Base-by-base conservation (phyloP, 495 filamentous ascomycete genomes). In the Podospora fimiseda region DNA sequence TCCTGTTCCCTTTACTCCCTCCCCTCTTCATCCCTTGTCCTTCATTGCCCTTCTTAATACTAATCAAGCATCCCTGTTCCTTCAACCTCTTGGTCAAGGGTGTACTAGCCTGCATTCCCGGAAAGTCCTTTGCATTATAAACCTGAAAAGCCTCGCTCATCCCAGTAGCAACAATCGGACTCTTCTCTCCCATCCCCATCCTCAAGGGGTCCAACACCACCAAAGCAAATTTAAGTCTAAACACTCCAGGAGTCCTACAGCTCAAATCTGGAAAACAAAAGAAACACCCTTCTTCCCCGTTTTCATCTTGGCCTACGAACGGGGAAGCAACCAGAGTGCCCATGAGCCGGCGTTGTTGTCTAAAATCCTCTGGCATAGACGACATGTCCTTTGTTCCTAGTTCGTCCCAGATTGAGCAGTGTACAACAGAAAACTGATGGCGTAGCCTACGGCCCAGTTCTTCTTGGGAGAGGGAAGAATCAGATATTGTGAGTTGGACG, bases 261-360 rank as follows among this genome's bases (percentile, higher is more conserved):
- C 89, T 95, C 4, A 98, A 80, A 65, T 98, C 93, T 0, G 90
- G 87, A 63, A 98, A 98, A 56, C 89, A 89, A 70, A 96, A 98
- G 72, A 97, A 98, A 65, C 83, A 87, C 4, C 86, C 85, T 45
- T 87, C 81, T 48, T 81, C 62, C 48, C 79, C 76, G 50, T 80
- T 72, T 65, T 86, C 83, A 61, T 87, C 81, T 18, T 76, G 68
- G 19, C 85, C 80, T 22, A 89, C 75, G 63, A 92, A 85, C 50
- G 91, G 79, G 30, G 82, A 80, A 54, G 89, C 74, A 48, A 90
- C 88, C 19, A 91, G 67, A 11, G 86, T 88, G 22, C 88, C 88
- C 85, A 89, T 90, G 38, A 92, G 64, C 43, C 87, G 75, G 24
- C 88, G 79, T 47, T 83, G 81, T 52, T 79, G 74, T 16, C 78